Evolutionary conservation across 148 eudicot genomes (phyloP).

Genomic region (Tetragonia tetragonoides): DNA sequence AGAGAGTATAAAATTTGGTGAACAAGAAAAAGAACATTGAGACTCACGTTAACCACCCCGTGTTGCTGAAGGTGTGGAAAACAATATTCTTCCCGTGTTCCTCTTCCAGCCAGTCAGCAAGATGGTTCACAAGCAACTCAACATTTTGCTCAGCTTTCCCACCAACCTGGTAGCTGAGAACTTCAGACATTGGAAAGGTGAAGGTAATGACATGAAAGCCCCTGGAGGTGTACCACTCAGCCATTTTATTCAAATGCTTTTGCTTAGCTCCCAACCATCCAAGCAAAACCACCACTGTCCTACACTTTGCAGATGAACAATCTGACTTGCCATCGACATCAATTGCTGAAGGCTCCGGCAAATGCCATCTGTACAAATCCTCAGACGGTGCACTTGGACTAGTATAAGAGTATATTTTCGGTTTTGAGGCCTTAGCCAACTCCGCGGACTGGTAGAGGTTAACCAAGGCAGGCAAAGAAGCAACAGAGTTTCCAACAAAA

Average conservation of each 20-base stretch:
- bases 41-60: slow-evolving; percentile 98
- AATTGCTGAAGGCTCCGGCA: slow-evolving; percentile 57
- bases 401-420: slow-evolving; percentile 38
- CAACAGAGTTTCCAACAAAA: slow-evolving; percentile 26
- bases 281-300: slow-evolving; percentile 81
- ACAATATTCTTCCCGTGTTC: slow-evolving; percentile 86
- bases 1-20: neutral
- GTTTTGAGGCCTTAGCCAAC: slow-evolving; percentile 53
- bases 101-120: slow-evolving; percentile 90
- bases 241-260: slow-evolving; percentile 84
- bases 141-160: slow-evolving; percentile 90
- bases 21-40: slow-evolving; percentile 3
- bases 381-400: slow-evolving; percentile 41
- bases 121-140: slow-evolving; percentile 74
- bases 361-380: slow-evolving; percentile 84
- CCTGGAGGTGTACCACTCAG: slow-evolving; percentile 95
- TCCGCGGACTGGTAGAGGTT: slow-evolving; percentile 69
- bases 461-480: slow-evolving; percentile 40
- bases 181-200: slow-evolving; percentile 91
- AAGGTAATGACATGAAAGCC: slow-evolving; percentile 95
- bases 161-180: slow-evolving; percentile 83
- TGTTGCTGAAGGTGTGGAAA: slow-evolving; percentile 96
- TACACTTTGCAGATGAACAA: slow-evolving; percentile 68
- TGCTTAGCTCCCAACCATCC: slow-evolving; percentile 99
- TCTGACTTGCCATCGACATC: slow-evolving; percentile 50